Evolutionary conservation across 495 filamentous ascomycete genomes (phyloP).

Genomic region (Penicillium ochrochloron): DNA sequence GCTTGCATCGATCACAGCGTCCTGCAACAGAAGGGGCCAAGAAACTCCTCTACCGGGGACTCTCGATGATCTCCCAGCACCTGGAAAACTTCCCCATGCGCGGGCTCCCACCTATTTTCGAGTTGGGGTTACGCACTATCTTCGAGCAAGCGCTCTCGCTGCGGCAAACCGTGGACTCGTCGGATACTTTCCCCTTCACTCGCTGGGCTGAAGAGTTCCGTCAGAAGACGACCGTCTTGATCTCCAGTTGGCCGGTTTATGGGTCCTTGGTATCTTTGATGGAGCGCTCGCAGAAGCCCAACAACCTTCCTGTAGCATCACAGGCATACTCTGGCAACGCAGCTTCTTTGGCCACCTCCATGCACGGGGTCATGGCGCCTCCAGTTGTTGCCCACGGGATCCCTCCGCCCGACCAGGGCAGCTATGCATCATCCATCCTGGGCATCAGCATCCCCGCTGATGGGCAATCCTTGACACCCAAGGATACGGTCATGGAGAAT

Average conservation of each 20-base stretch:
- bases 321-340: slow-evolving; percentile 16
- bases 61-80: slow-evolving; percentile 51
- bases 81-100: slow-evolving; percentile 52
- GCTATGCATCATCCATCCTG: slow-evolving; percentile 41
- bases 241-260: slow-evolving; percentile 46
- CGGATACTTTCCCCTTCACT: slow-evolving; percentile 43
- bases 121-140: slow-evolving; percentile 46
- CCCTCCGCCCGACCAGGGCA: slow-evolving; percentile 13
- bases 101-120: slow-evolving; percentile 53
- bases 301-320: slow-evolving; percentile 21
- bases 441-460: slow-evolving; percentile 47
- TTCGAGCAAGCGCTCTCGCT: slow-evolving; percentile 43
- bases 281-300: slow-evolving; percentile 39
- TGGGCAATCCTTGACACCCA: slow-evolving; percentile 43
- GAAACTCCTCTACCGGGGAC: slow-evolving; percentile 48
- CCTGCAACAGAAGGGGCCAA: slow-evolving; percentile 49
- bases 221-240: slow-evolving; percentile 36
- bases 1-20: slow-evolving; percentile 41
- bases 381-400: slow-evolving; percentile 7
- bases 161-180: slow-evolving; percentile 37
- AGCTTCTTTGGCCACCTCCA: slow-evolving; percentile 10
- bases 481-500: slow-evolving; percentile 43
- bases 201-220: slow-evolving; percentile 47
- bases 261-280: slow-evolving; percentile 38
- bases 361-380: slow-evolving; percentile 13